These are phyloP conservation scores for Jaltomata sinuosa DNA, from an alignment of 257 asterid species.

Conservation along the genomic window DNA sequence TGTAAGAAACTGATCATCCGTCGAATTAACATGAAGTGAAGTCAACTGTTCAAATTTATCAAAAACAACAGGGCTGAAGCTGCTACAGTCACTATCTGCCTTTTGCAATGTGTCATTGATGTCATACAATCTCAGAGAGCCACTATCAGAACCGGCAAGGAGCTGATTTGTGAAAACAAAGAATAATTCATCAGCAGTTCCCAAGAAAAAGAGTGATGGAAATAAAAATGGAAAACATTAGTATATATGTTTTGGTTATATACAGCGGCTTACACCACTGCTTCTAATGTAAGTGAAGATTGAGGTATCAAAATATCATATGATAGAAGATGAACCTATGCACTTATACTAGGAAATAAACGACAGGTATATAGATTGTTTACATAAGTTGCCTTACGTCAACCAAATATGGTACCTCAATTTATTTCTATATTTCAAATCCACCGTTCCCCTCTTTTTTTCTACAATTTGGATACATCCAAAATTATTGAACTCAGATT, in stretches of 20 bases:
- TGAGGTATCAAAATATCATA: background rate
- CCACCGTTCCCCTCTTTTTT: background rate
- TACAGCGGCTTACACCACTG: background rate
- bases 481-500: background rate
- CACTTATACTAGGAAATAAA: background rate
- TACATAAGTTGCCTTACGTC: background rate
- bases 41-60: constrained; percentile 73
- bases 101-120: constrained; percentile 21
- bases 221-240: background rate
- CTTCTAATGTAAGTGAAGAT: background rate
- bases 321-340: background rate
- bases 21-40: constrained; percentile 73
- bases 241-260: background rate
- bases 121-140: constrained; percentile 63
- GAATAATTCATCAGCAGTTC: constrained; percentile 9
- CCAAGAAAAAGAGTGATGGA: background rate
- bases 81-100: constrained; percentile 14
- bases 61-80: constrained; percentile 22
- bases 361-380: background rate
- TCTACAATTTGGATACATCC: background rate
- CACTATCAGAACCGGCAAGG: constrained; percentile 69
- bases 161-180: constrained; percentile 32
- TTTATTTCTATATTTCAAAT: background rate
- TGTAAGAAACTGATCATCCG: constrained; percentile 56
- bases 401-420: background rate